phyloP scores from a whole-genome alignment of 345 rosid species.

The Reutealis trisperma region DNA sequence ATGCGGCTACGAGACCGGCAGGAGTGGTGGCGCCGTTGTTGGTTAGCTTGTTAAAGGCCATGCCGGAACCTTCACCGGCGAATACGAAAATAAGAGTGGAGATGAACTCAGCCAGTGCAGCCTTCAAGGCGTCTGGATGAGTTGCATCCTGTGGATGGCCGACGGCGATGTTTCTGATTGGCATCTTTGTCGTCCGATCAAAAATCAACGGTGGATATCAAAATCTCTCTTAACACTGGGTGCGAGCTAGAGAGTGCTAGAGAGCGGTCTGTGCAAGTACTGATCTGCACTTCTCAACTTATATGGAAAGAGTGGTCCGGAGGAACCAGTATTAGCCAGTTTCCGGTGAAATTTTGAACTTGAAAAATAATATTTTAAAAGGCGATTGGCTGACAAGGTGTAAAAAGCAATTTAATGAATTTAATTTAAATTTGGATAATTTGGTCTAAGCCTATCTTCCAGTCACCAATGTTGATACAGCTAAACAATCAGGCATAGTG shows the following conservation, averaged over 20 bases:
- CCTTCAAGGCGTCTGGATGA: slow-evolving; percentile 68
- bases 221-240: not conserved
- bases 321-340: slow-evolving; percentile 36
- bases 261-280: not conserved
- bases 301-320: slow-evolving; percentile 27
- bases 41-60: slow-evolving; percentile 90
- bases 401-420: not conserved
- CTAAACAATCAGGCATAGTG: not conserved
- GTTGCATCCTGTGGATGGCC: slow-evolving; percentile 69
- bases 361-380: slow-evolving; percentile 17
- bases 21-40: slow-evolving; percentile 68
- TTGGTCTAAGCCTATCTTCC: not conserved
- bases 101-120: slow-evolving; percentile 88
- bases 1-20: slow-evolving; percentile 72
- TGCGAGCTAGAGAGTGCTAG: not conserved
- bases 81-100: slow-evolving; percentile 82
- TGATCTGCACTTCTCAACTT: slow-evolving; percentile 32
- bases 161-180: slow-evolving; percentile 79
- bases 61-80: slow-evolving; percentile 91
- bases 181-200: slow-evolving; percentile 48
- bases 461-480: slow-evolving; percentile 11
- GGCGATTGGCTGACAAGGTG: slow-evolving; percentile 27
- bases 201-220: slow-evolving; percentile 14
- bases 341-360: slow-evolving; percentile 19
- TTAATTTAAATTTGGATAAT: not conserved